Evolutionary conservation across 169 alveolate species (phyloP), one percentile per base, ranked within the genome.

Genomic region (Eimeria acervulina): DNA sequence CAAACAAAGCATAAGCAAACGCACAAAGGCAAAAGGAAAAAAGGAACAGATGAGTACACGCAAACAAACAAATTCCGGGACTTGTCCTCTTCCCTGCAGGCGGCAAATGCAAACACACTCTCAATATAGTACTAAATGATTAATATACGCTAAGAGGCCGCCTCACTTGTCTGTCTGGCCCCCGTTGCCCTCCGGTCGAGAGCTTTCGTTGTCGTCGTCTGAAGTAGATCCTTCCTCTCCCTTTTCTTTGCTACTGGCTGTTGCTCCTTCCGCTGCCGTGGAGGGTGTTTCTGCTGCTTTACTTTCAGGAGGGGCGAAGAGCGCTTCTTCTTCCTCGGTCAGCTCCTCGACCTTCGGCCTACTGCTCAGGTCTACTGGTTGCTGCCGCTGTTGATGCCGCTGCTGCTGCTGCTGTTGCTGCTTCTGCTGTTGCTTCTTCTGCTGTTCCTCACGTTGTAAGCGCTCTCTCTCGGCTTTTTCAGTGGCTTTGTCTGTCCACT

Each of bases 141-240:
- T n/a, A n/a, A 13, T 12, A 13, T 28, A 66, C 40, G 31, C 36
- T 26, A 38, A 7, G 17, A 3, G 31, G 31, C 47, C 51, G 38
- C 19, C 68, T 36, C 74, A 99, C 97, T 98, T 99, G 80, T 98
- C 99, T 68, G 99, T 98, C 33, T 91, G 93, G 38, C 98, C 98
- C 23, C 99, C 99, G 95, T 98, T 98, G 4, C 99, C 99, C 40
- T 97, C 96, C 15, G 99, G 99, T 5, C 98, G 97, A 3, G 95
- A 95, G 42, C 90, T 91, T 36, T 76, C 95, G 63, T 97, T 96
- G 85, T 98, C 94, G 31, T 91, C 95, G 1, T 70, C 96, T 61
- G 95, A 66, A 40, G 78, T 74, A 15, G 83, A 98, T 5, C 72
- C 97, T 15, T 63, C 95, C 84, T 95, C 94, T 42, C 70, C 95